These are phyloP conservation scores for Aspergillus baeticus DNA, from an alignment of 495 filamentous ascomycete genomes.

Conservation along the genomic window DNA sequence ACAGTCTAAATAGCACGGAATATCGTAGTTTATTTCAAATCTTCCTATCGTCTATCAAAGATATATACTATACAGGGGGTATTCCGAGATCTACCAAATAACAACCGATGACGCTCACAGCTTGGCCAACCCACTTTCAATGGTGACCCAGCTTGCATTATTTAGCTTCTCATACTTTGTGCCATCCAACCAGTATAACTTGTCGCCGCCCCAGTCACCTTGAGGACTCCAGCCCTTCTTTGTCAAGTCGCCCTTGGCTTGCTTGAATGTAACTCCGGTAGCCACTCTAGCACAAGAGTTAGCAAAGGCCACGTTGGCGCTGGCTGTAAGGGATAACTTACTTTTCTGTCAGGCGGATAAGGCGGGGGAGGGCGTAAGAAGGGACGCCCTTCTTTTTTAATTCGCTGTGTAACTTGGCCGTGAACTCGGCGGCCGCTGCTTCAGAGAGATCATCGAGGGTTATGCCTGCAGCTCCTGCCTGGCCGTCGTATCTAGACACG, in stretches of 20 bases:
- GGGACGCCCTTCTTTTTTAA: conserved; percentile 52
- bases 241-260: conserved; percentile 47
- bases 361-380: conserved; percentile 47
- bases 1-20: too few species aligned
- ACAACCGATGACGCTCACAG: conserved; percentile 25
- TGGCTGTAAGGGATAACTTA: conserved; percentile 20
- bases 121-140: conserved; percentile 47
- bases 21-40: too few species aligned
- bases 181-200: conserved; percentile 49
- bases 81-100: neutral
- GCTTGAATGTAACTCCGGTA: conserved; percentile 52
- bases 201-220: conserved; percentile 36
- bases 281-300: conserved; percentile 34
- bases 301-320: neutral
- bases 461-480: conserved; percentile 51
- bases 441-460: conserved; percentile 41
- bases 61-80: neutral
- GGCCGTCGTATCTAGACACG: conserved; percentile 46
- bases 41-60: neutral
- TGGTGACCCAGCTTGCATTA: conserved; percentile 38
- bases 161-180: conserved; percentile 41
- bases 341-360: conserved; percentile 52
- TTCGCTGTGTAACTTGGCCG: conserved; percentile 32
- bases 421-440: conserved; percentile 31
- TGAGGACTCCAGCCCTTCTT: conserved; percentile 47